Base-by-base conservation (phyloP, 495 filamentous ascomycete genomes). In the Melanomma pulvis-pyrius region DNA sequence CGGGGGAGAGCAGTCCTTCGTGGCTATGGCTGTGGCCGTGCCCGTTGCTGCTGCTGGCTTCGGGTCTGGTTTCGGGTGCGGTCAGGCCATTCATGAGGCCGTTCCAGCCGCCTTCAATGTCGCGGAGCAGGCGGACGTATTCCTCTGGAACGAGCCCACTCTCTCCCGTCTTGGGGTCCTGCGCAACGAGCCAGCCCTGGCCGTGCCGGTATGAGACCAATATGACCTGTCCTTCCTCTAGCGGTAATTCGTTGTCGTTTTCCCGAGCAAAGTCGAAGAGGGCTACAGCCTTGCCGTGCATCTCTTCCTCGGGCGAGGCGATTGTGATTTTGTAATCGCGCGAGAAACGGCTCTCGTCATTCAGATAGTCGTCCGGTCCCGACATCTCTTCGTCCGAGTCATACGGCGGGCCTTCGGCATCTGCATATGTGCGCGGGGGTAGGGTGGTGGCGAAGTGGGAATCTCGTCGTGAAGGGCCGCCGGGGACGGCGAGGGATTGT, bases 231-330 rank as follows among this genome's bases (percentile, higher is more conserved):
- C 96, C 96, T 76, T 98, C 94, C 0, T 89, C 87, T 21, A 98
- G 80, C 17, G 92, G 92, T 15, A 98, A 84, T 78, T 98, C 94
- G 69, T 97, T 98, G 73, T 96, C 92, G 73, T 98, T 97, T 75
- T 98, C 94, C 26, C 92, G 86, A 56, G 87, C 86, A 75, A 98
- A 98, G 75, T 97, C 92, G 73, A 96, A 98, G 13, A 98, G 82
- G 5, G 94, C 96, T 24, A 98, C 91, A 36, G 93, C 93, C 73
- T 96, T 96, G 46, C 93, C 93, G 74, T 96, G 92, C 91, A 97
- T 96, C 74, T 97, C 93, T 77, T 98, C 93, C 71, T 97, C 93
- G 8, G 93, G 92, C 25, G 91, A 96, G 22, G 91, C 92, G 64
- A 98, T 96, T 5, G 92, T 93, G 72, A 98, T 96, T 70, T 94